A percentile compares a stretch with the other conserved stretches of the same genome.
Conservation (phyloP, 2,329 filamentous ascomycete genomes). For the Exophiala aquamarina region DNA sequence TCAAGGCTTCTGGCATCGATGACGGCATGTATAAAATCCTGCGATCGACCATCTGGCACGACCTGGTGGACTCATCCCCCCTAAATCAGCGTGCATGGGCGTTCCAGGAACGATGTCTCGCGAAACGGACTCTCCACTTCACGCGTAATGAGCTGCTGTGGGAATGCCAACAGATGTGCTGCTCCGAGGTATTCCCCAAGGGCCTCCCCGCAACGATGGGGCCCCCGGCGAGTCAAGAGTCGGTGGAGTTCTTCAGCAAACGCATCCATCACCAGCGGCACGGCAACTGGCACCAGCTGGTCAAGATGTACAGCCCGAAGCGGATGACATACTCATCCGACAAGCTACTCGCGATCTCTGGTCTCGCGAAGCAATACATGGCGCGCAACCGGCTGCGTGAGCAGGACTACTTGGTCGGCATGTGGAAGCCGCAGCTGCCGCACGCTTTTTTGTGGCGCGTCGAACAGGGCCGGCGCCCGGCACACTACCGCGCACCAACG, state of each 20-base stretch:
- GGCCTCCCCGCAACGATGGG: constrained; percentile 28
- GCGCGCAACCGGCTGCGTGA: constrained; percentile 22
- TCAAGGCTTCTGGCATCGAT: constrained; percentile 24
- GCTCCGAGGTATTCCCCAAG: constrained; percentile 29
- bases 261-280: constrained; percentile 27
- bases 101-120: constrained; percentile 30
- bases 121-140: constrained; percentile 31
- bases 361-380: constrained; percentile 28
- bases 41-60: constrained; percentile 28
- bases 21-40: constrained; percentile 29
- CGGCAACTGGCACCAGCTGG: constrained; percentile 28
- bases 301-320: constrained; percentile 28
- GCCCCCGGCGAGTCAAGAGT: constrained; percentile 17
- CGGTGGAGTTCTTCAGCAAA: constrained; percentile 26
- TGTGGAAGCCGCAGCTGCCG: constrained; percentile 27
- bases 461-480: constrained; percentile 21
- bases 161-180: constrained; percentile 33
- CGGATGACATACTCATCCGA: constrained; percentile 26
- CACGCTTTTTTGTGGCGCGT: constrained; percentile 28
- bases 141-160: constrained; percentile 29
- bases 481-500: constrained; percentile 26
- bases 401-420: constrained; percentile 25
- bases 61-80: constrained; percentile 26
- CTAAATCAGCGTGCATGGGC: constrained; percentile 29
- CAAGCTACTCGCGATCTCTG: constrained; percentile 27